Conservation (phyloP, 2,329 filamentous ascomycete species). For the Colletotrichum sp. region DNA sequence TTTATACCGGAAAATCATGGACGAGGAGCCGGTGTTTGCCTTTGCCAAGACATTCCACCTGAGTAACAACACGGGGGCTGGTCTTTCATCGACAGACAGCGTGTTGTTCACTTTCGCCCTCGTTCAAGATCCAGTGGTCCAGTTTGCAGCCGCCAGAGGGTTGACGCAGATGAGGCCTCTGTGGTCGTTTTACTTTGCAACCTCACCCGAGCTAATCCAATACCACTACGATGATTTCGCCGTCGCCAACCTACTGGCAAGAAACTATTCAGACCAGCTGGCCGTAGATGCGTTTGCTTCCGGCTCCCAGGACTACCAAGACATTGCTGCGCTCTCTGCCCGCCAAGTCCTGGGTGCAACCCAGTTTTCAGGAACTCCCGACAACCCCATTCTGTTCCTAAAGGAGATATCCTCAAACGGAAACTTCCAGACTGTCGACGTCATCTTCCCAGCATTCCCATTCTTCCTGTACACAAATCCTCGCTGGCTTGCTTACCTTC, state of each 20-base stretch:
- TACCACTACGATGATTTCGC: constrained; percentile 80
- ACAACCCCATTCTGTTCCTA: constrained; percentile 76
- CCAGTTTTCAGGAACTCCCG: constrained; percentile 73
- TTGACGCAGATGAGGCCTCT: constrained; percentile 79
- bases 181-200: constrained; percentile 77
- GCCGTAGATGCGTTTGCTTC: constrained; percentile 74
- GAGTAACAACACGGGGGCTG: constrained; percentile 25
- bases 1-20: constrained; percentile 72
- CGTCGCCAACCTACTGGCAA: constrained; percentile 65
- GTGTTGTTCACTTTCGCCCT: constrained; percentile 78
- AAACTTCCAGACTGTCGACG: constrained; percentile 85
- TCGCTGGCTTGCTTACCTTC: constrained; percentile 76
- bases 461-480: constrained; percentile 89
- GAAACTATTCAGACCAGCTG: constrained; percentile 76
- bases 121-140: constrained; percentile 78
- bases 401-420: constrained; percentile 89
- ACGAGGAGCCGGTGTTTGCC: constrained; percentile 82
- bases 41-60: constrained; percentile 71
- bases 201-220: constrained; percentile 65
- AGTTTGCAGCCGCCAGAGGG: constrained; percentile 78
- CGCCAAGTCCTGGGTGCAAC: constrained; percentile 82
- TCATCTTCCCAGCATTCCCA: constrained; percentile 85
- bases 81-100: constrained; percentile 45
- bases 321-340: constrained; percentile 78
- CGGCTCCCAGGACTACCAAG: constrained; percentile 75